A percentile compares a stretch with the other conserved stretches of the same genome.
Evolutionary conservation across 805 yeast species (phyloP).

Genomic region (Saturnispora saitoi): DNA sequence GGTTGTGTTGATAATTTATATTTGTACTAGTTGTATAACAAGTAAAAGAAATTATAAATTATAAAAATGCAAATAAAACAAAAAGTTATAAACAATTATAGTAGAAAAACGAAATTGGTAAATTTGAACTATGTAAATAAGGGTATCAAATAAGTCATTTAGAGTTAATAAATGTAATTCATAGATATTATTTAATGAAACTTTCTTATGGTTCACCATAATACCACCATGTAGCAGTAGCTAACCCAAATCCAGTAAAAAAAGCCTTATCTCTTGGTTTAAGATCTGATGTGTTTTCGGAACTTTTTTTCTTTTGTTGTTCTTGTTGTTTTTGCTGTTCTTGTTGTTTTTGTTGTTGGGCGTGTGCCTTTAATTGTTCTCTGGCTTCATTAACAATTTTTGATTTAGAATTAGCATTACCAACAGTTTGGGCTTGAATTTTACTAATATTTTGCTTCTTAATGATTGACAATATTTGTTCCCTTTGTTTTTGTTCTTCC

Average conservation of each 20-base stretch:
- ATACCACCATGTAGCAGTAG: conserved; percentile 30
- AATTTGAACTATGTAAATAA: background rate
- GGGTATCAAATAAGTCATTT: background rate
- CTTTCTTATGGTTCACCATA: conserved; percentile 13
- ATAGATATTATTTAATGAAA: background rate
- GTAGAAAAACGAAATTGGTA: conserved; percentile 1
- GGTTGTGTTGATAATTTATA: conserved; percentile 90
- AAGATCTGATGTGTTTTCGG: conserved; percentile 5
- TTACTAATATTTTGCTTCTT: background rate
- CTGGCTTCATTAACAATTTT: conserved; percentile 8
- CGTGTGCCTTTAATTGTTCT: conserved; percentile 3
- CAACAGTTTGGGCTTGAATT: background rate
- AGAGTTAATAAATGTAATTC: background rate
- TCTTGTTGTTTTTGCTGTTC: conserved; percentile 4
- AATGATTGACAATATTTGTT: background rate
- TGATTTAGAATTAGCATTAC: conserved; percentile 4
- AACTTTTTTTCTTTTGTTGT: conserved; percentile 1
- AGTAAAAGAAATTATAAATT: background rate
- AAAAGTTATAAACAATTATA: background rate
- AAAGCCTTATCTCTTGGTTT: conserved; percentile 17
- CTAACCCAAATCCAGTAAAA: conserved; percentile 21
- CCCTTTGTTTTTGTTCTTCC: background rate
- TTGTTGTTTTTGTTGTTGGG: conserved; percentile 5
- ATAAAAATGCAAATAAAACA: background rate
- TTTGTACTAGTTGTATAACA: conserved; percentile 30